Evolutionary conservation across 495 filamentous ascomycete genomes (phyloP).

Genomic region (Achaetomiella virescens): DNA sequence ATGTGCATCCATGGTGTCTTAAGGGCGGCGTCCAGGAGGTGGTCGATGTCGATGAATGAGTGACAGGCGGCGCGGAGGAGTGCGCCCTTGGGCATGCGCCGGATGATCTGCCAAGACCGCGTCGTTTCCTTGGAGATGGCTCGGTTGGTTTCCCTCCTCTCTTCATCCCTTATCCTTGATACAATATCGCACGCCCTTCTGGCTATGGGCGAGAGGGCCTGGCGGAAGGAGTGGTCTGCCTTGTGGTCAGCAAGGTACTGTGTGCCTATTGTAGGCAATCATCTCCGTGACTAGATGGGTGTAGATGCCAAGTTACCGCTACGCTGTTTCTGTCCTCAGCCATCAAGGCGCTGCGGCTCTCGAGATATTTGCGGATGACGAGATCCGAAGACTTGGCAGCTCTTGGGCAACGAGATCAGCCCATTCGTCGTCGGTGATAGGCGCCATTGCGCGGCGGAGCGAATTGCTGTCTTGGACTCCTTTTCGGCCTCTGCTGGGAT

Average conservation of each 20-base stretch:
- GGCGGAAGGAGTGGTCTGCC: conserved; percentile 50
- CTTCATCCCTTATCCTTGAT: conserved; percentile 66
- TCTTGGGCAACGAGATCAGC: conserved; percentile 43
- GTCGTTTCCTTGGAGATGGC: conserved; percentile 79
- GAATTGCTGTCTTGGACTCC: not conserved
- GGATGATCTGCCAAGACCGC: conserved; percentile 77
- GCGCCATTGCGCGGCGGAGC: conserved; percentile 7
- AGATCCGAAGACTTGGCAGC: conserved; percentile 52
- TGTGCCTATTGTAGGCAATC: no score
- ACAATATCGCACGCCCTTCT: conserved; percentile 72
- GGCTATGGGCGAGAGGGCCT: conserved; percentile 37
- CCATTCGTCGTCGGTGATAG: conserved; percentile 50
- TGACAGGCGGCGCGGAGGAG: conserved; percentile 84
- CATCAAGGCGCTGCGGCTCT: conserved; percentile 70
- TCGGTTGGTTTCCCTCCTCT: conserved; percentile 50
- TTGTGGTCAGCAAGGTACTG: not conserved
- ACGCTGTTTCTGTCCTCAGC: conserved; percentile 66
- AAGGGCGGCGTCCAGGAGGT: conserved; percentile 63
- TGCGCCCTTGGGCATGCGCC: conserved; percentile 83
- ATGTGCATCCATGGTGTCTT: conserved; percentile 72
- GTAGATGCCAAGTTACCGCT: conserved; percentile 52
- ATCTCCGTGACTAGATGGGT: not conserved
- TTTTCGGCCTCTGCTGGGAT: no score
- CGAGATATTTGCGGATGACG: conserved; percentile 72
- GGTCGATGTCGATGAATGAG: conserved; percentile 83